Base-by-base conservation (phyloP, 2,329 filamentous ascomycete species). In the Arthrocladium fulminans region DNA sequence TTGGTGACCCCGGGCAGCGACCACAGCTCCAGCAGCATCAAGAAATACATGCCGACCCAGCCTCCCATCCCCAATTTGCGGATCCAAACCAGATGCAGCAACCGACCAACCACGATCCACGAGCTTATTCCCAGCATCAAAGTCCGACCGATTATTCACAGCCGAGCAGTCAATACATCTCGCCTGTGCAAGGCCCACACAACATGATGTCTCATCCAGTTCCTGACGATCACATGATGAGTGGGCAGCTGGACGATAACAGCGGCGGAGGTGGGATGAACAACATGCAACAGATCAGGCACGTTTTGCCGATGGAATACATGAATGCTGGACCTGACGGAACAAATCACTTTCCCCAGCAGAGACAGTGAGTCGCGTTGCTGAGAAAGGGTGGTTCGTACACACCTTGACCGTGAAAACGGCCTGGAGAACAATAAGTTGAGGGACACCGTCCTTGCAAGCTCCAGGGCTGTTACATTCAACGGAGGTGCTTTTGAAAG, bases 291-390 rank as follows among this genome's bases (percentile, higher is more conserved):
- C 55, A 54, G 4, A 59, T 59, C 38, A 54, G 57, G 38, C 54
- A 59, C 45, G 56, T 59, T 12, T 45, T 59, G 24, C 51, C 52
- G 10, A 57, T 59, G 56, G 56, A 59, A 35, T 59, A 59, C 35
- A 54, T 59, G 32, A 52, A 57, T 24, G 25, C 32, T 37, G 44
- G 17, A 29, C 44, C 44, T 29, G 34, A 47, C 24, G 44, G 34
- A 8, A 38, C 32, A 19, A 38, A 17, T 37, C 44, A 39, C 13
- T 47, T 25, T 20, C 22, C 20, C 9, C 32, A 38, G 34, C 44
- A 47, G 20, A 38, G 44, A 17, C 23, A 38, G 24, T 27, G 27
- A n/a, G n/a, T n/a, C n/a, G n/a, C n/a, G n/a, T n/a, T n/a, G n/a
- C n/a, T n/a, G n/a, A n/a, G n/a, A n/a, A n/a, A n/a, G n/a, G n/a